phyloP scores from a whole-genome alignment of 2,329 filamentous ascomycete species.

The Acarospora socialis region DNA sequence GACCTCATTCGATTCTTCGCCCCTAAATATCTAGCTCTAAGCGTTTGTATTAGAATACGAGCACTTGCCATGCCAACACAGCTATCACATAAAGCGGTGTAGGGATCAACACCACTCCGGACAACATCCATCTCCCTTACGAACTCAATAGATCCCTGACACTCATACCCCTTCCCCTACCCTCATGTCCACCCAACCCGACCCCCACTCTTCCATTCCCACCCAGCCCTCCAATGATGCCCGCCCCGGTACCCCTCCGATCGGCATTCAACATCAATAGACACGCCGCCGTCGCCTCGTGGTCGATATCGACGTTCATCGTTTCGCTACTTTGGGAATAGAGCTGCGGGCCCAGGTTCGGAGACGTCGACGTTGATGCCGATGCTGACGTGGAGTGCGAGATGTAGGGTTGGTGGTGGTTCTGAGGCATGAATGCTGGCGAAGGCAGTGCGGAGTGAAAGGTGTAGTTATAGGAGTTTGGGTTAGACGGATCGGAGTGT shows the following conservation, averaged over 20 bases:
- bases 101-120: not conserved
- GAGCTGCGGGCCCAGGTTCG: constrained; percentile 30
- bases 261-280: constrained; percentile 78
- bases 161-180: constrained; percentile 36
- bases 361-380: constrained; percentile 35
- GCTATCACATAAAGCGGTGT: no score
- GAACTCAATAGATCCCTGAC: constrained; percentile 41
- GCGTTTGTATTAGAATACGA: no score
- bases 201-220: not conserved
- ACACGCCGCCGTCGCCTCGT: constrained; percentile 65
- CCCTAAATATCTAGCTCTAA: no score
- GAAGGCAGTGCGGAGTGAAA: constrained; percentile 39
- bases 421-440: constrained; percentile 42
- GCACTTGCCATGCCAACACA: no score
- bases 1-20: no score
- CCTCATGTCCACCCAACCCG: constrained; percentile 11
- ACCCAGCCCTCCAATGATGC: constrained; percentile 6
- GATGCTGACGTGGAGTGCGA: constrained; percentile 23
- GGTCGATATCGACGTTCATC: constrained; percentile 40
- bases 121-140: constrained; percentile 16
- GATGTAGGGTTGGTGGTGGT: constrained; percentile 17
- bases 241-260: constrained; percentile 38
- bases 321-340: constrained; percentile 29
- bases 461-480: constrained; percentile 42
- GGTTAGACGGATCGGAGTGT: constrained; percentile 16